phyloP scores from a whole-genome alignment of 2,329 filamentous ascomycete genomes.

The Colletotrichum trifolii region DNA sequence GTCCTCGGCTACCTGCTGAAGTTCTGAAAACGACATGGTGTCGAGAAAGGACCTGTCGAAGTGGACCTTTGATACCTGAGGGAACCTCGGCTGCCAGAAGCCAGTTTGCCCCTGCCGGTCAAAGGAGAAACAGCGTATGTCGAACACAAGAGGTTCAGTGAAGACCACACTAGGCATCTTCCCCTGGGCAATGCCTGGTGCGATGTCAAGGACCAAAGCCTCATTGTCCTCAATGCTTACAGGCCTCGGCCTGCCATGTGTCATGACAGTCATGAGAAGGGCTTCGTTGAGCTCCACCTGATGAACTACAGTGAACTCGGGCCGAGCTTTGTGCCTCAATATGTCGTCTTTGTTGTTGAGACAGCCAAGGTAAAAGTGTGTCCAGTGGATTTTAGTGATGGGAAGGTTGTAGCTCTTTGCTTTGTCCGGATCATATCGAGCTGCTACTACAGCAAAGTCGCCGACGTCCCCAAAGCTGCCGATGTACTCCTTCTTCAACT shows the following conservation, averaged over 20 bases:
- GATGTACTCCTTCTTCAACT: slow-evolving; percentile 89
- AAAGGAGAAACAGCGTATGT: slow-evolving; percentile 83
- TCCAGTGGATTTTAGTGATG: slow-evolving; percentile 70
- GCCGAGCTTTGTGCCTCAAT: slow-evolving; percentile 59
- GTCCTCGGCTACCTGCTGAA: slow-evolving; percentile 73
- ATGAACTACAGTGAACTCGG: slow-evolving; percentile 75
- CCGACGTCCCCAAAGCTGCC: slow-evolving; percentile 81
- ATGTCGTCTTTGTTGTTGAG: slow-evolving; percentile 74
- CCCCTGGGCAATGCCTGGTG: slow-evolving; percentile 55
- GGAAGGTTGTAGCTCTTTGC: slow-evolving; percentile 66
- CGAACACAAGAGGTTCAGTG: slow-evolving; percentile 78
- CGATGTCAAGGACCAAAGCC: slow-evolving; percentile 58
- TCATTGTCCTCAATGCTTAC: slow-evolving; percentile 52
- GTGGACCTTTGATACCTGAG: slow-evolving; percentile 80
- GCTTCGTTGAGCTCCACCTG: slow-evolving; percentile 66
- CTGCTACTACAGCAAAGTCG: slow-evolving; percentile 85
- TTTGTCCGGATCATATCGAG: slow-evolving; percentile 73
- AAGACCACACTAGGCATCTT: slow-evolving; percentile 67
- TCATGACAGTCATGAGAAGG: slow-evolving; percentile 62
- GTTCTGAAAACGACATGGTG: slow-evolving; percentile 73
- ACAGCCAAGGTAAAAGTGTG: slow-evolving; percentile 84
- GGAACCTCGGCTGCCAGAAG: slow-evolving; percentile 82
- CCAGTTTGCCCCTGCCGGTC: slow-evolving; percentile 75
- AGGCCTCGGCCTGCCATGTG: slow-evolving; percentile 56
- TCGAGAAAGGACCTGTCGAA: slow-evolving; percentile 78